Evolutionary conservation across 495 filamentous ascomycete genomes (phyloP), one percentile per base, ranked within the genome.

Genomic region (Aspergillus sparsus): DNA sequence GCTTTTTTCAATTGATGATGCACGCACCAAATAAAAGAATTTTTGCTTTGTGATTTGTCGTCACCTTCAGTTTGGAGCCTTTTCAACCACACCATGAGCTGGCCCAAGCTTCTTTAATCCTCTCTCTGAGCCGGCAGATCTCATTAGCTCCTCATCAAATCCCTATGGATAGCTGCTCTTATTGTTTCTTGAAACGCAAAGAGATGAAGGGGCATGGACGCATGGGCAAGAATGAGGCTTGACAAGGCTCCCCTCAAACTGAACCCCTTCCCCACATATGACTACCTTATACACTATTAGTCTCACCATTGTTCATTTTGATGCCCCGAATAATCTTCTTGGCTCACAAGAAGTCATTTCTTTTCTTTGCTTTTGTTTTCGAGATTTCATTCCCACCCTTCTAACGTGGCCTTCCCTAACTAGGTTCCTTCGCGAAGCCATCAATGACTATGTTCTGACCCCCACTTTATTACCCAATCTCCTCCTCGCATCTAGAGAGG

Each of bases 371-470:
- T 58, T 61, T 56, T 27, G 21, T 27, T 27, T 27, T 27, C 21
- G 3, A 27, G 21, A 27, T 27, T 3, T 27, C 3, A 27, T 27
- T 27, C 21, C 21, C 21, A 27, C 21, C 21, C 1, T 27, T 41
- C 57, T 59, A 55, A 63, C 54, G 7, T 36, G 31, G 9, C 34
- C 18, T 57, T 57, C 53, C 71, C 70, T 58, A 46, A 77, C 75
- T 71, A 92, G 90, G 77, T 85, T 93, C 62, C 82, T 96, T 62
- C 88, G 87, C 57, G 79, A 89, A 71, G 82, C 82, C 64, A 82
- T 96, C 63, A 77, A 82, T 61, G 79, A 80, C 53, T 77, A 84
- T 66, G 70, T 95, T 58, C 76, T 89, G 27, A 83, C 86, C 74
- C 82, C 89, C 53, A 74, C 81, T 58, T 80, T 86, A 65, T 80